Base-by-base conservation (phyloP, 371 early-diverging fungal genomes). In the Rhizopus sp. region DNA sequence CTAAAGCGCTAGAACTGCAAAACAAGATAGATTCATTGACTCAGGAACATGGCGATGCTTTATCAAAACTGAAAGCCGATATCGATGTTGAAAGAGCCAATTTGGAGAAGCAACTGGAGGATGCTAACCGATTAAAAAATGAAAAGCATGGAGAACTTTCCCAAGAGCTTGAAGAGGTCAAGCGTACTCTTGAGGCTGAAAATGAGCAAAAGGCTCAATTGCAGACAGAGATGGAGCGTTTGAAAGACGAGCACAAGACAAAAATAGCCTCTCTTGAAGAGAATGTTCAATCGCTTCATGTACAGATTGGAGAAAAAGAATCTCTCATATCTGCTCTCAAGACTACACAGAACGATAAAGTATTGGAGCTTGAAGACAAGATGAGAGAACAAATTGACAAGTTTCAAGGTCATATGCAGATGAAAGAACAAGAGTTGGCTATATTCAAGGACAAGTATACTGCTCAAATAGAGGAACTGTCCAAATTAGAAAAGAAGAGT, bases 191-290 rank as follows among this genome's bases (percentile, higher is more conserved):
- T 9, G 29, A 61, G 16, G 13, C 40, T 35, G 55, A 61, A 31
- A 55, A 37, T 30, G 37, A 41, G 17, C 57, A 63, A 8, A 17
- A 16, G 1, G 35, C 39, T 8, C 32, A 17, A 10, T 39, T 63
- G 37, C 53, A 58, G 17, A 16, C 44, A 13, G 41, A 63, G 7
- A 15, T 58, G 2, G 41, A 58, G 0, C 34, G 47, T 9, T 8
- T 53, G 13, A 31, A 31, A 8, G 30, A 59, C 7, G 29, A 23
- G 15, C 16, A 23, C 12, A 5, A 7, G 29, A 9, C 30, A 4
- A 29, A 17, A 4, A 7, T 29, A 5, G 17, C 46, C 12, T n/a
- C 46, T 29, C 29, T 46, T 23, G 46, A 46, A 12, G 29, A 0
- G 12, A 29, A 46, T 8, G 29, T 46, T 7, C 29, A 29, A 7